Conservation (phyloP, 129 eudicot genomes). For the Flaveria ramosissima region DNA sequence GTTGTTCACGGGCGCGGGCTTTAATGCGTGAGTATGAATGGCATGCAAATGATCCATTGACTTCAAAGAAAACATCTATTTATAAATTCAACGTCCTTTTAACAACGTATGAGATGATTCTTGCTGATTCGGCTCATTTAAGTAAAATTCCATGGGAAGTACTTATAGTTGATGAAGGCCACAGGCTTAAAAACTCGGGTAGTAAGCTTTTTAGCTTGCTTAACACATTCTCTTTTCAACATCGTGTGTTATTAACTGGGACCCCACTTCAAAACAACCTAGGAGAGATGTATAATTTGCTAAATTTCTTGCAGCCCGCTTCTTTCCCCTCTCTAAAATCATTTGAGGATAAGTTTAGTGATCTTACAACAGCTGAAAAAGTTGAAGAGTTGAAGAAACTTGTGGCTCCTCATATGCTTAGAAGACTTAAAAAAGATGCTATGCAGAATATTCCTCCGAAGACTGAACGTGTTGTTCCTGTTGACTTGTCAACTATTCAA, state of each 20-base stretch:
- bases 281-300: constrained; percentile 92
- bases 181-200: constrained; percentile 78
- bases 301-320: constrained; percentile 83
- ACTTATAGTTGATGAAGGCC: constrained; percentile 98
- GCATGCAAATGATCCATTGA: constrained; percentile 58
- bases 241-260: constrained; percentile 89
- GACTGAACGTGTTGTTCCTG: constrained; percentile 92
- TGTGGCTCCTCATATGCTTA: constrained; percentile 97
- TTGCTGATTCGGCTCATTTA: constrained; percentile 69
- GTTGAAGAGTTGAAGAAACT: constrained; percentile 93
- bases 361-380: constrained; percentile 83
- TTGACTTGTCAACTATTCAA: constrained; percentile 91
- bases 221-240: constrained; percentile 80
- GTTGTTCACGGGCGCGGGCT: constrained; percentile 64
- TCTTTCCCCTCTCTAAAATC: constrained; percentile 86
- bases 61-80: constrained; percentile 44
- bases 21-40: constrained; percentile 86
- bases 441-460: constrained; percentile 98
- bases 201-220: constrained; percentile 93
- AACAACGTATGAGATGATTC: constrained; percentile 96
- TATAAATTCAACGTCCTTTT: constrained; percentile 82
- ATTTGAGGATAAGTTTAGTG: constrained; percentile 88
- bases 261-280: constrained; percentile 95
- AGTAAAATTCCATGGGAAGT: constrained; percentile 95
- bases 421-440: constrained; percentile 91